Conservation (phyloP, 768 basidiomycete genomes). For the Mycena crocata region DNA sequence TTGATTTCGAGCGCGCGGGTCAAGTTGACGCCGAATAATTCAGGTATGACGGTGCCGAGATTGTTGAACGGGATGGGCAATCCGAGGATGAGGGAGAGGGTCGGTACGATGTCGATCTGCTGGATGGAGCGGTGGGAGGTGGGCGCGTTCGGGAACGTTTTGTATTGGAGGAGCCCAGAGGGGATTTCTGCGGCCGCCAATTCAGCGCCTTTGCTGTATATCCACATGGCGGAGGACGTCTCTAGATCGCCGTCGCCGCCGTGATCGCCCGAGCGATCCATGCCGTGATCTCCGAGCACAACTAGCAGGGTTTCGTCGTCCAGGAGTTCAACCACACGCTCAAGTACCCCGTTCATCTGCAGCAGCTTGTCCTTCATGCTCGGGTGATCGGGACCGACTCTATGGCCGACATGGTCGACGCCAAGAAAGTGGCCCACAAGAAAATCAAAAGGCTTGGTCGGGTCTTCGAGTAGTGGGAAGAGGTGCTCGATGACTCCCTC, state of each 20-base stretch:
- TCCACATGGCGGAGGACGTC: constrained; percentile 88
- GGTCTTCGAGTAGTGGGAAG: constrained; percentile 77
- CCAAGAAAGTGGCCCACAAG: constrained; percentile 94
- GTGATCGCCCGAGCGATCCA: constrained; percentile 95
- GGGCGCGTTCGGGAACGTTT: constrained; percentile 69
- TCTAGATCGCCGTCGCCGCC: constrained; percentile 92
- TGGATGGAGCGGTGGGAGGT: constrained; percentile 74
- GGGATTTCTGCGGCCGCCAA: constrained; percentile 60
- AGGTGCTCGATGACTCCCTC: constrained; percentile 88
- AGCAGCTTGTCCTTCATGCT: constrained; percentile 86
- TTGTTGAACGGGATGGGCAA: constrained; percentile 97
- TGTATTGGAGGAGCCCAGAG: constrained; percentile 62
- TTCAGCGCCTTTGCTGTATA: constrained; percentile 83
- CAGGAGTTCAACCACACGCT: constrained; percentile 74
- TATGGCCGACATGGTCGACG: constrained; percentile 96
- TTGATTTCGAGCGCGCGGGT: constrained; percentile 76
- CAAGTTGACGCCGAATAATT: constrained; percentile 75
- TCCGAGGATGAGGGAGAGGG: constrained; percentile 89
- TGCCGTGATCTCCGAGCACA: constrained; percentile 95
- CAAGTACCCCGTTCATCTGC: constrained; percentile 89
- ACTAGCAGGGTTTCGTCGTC: constrained; percentile 93
- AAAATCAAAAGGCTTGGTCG: constrained; percentile 78
- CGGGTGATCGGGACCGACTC: constrained; percentile 90
- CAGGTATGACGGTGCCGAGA: constrained; percentile 91
- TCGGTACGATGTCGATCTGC: constrained; percentile 94